A percentile compares a stretch with the other conserved stretches of the same genome.
phyloP scores from a whole-genome alignment of 2,329 filamentous ascomycete genomes.

The Aspergillus sp. region DNA sequence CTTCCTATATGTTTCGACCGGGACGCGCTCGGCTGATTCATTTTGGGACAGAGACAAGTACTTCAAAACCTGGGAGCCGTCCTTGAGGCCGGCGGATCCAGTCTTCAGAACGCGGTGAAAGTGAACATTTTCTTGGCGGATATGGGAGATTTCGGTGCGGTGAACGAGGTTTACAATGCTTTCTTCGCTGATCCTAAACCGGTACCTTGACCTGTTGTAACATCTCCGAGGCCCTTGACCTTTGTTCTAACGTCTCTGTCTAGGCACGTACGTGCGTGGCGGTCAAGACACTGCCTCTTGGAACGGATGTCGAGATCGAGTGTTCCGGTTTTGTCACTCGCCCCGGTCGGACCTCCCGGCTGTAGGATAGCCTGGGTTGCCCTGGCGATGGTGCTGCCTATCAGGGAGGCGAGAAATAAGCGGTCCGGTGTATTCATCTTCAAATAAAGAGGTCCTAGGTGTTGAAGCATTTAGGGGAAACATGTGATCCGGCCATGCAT shows the following conservation, averaged over 20 bases:
- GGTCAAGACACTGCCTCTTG: slow-evolving; percentile 51
- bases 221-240: background rate
- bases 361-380: slow-evolving; percentile 7
- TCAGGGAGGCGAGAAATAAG: too few species aligned
- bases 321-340: slow-evolving; percentile 43
- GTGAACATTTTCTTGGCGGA: slow-evolving; percentile 64
- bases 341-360: slow-evolving; percentile 14
- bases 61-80: slow-evolving; percentile 57
- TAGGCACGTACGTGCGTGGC: slow-evolving; percentile 48
- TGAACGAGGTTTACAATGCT: slow-evolving; percentile 73
- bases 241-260: background rate
- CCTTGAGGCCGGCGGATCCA: slow-evolving; percentile 59
- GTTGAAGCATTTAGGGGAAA: too few species aligned
- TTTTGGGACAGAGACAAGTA: slow-evolving; percentile 45
- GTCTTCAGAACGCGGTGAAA: slow-evolving; percentile 61
- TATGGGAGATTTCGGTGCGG: slow-evolving; percentile 66
- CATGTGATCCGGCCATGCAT: too few species aligned
- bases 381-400: background rate
- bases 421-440: too few species aligned
- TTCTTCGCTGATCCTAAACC: slow-evolving; percentile 28
- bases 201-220: slow-evolving; percentile 16
- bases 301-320: slow-evolving; percentile 57
- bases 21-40: background rate
- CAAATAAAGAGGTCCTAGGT: too few species aligned
- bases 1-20: background rate